Evolutionary conservation across 257 asterid species (phyloP), one percentile per base, ranked within the genome.

Genomic region (Solanum chilense): DNA sequence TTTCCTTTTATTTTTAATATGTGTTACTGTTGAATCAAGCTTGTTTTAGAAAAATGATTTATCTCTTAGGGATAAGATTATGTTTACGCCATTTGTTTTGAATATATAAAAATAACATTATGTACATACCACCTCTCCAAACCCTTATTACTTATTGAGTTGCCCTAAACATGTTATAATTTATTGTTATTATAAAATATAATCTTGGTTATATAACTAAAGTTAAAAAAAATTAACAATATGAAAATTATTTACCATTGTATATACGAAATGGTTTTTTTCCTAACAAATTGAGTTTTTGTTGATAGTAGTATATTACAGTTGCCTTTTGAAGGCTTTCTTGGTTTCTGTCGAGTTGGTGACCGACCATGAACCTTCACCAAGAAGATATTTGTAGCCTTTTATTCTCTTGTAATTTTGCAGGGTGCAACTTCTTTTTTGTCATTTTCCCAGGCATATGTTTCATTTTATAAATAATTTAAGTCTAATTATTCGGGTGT

Each of bases 31-130:
- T 27, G 9, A 12, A 6, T 2, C 1, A 7, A 12, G 4, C 5
- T 11, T 66, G 3, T 25, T 1, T 12, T 66, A 12, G 1, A 15
- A n/a, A 66, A 25, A 6, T 0, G 3, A 12, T 66, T 1, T 0
- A 0, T 66, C 0, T 25, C 0, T 0, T 66, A 66, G 12, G 1
- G 9, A 25, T 66, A 66, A 66, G 1, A 66, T 5, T 23, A 3
- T n/a, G 1, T 62, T 10, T 7, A 62, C 5, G n/a, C 1, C 21
- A 49, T 25, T 66, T 25, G 7, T 25, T 66, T 18, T 66, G 4
- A 66, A 25, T 2, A 25, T 2, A 12, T 12, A 12, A 25, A 0
- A 3, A 25, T 66, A 66, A 66, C 10, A 66, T 3, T n/a, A 7
- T 12, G 3, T n/a, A n/a, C 15, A 5, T 12, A 64, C 7, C 1